Conservation (phyloP, 73 alveolate genomes). For the Paramecium sonneborni region DNA sequence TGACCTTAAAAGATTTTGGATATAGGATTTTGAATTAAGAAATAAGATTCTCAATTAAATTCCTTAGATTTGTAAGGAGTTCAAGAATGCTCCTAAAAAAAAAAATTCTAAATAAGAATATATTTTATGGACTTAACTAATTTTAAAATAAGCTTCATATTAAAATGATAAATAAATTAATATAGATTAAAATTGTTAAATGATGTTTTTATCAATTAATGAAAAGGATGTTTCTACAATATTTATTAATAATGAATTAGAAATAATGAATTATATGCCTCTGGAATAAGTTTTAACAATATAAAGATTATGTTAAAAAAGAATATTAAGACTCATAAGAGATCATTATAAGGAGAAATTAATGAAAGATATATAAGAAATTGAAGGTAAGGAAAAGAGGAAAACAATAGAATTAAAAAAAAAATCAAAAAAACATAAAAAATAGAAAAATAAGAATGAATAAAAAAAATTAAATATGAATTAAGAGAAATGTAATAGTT, state of each 20-base stretch:
- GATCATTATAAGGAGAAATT: neutral
- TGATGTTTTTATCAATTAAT: neutral
- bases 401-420: neutral
- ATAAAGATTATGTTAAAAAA: neutral
- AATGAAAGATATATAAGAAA: neutral
- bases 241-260: neutral
- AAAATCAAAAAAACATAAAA: neutral
- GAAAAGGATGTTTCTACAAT: neutral
- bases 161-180: neutral
- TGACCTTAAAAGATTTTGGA: neutral
- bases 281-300: neutral
- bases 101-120: neutral
- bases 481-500: neutral
- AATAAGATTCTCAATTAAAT: neutral
- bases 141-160: neutral
- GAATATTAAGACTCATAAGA: neutral
- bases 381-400: neutral
- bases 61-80: neutral
- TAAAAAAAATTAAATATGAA: neutral
- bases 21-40: neutral
- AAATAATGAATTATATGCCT: neutral
- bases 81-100: conserved; percentile 23
- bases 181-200: too few species aligned
- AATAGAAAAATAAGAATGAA: neutral
- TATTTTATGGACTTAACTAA: neutral